Evolutionary conservation across 495 filamentous ascomycete genomes (phyloP).

Genomic region (Margaritispora aquatica): DNA sequence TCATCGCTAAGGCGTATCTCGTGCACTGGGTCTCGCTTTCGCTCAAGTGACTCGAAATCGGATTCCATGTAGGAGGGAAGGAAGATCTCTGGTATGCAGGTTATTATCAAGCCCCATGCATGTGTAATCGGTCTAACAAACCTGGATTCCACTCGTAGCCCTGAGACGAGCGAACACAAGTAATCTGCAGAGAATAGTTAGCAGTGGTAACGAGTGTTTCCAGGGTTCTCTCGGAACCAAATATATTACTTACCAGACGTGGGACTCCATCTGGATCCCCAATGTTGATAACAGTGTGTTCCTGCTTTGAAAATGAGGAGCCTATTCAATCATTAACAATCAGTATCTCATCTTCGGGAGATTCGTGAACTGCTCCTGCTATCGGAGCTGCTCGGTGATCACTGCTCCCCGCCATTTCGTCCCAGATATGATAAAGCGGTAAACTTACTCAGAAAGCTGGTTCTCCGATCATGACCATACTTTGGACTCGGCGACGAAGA

Average conservation of each 20-base stretch:
- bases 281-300: slow-evolving; percentile 64
- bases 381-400: not conserved
- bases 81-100: slow-evolving; percentile 39
- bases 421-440: not conserved
- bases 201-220: not conserved
- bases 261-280: slow-evolving; percentile 54
- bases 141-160: slow-evolving; percentile 69
- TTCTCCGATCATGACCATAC: slow-evolving; percentile 42
- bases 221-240: not conserved
- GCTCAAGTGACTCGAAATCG: slow-evolving; percentile 54
- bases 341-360: not conserved
- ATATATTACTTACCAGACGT: slow-evolving; percentile 46
- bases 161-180: slow-evolving; percentile 61
- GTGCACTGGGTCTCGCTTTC: slow-evolving; percentile 59
- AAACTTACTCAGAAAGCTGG: slow-evolving; percentile 47
- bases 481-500: slow-evolving; percentile 23
- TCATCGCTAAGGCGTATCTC: slow-evolving; percentile 63
- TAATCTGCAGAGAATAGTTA: slow-evolving; percentile 43
- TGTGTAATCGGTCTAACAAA: not conserved
- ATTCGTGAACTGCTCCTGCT: not conserved
- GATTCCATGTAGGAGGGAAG: slow-evolving; percentile 50
- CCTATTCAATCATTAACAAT: slow-evolving; percentile 34
- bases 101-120: slow-evolving; percentile 1
- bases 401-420: not conserved
- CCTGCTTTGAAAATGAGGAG: slow-evolving; percentile 54